Base-by-base conservation (phyloP, 1,284 basidiomycete species). In the Cystobasidium slooffiae region DNA sequence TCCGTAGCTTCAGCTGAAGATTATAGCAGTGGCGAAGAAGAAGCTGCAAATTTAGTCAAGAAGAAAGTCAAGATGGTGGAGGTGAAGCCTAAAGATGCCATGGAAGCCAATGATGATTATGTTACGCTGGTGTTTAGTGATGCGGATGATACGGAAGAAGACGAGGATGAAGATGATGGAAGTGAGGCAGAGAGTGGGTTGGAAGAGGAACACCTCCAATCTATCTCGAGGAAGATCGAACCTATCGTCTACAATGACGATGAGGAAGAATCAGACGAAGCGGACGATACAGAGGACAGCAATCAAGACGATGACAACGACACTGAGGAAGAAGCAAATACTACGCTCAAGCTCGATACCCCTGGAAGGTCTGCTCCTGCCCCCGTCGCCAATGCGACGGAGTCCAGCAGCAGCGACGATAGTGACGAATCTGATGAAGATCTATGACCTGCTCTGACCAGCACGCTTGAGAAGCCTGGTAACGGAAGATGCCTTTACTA, bases 161-260 rank as follows among this genome's bases (percentile, higher is more conserved):
- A 84, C 22, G 88, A 90, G 80, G 87, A 86, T 77, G 83, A 83
- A 72, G 82, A 84, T 75, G 85, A 85, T 73, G 86, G 86, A 75
- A 81, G 84, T 72, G 79, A 81, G 67, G 81, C 81, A 58, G 80
- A 78, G 31, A 83, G 88, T 49, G 86, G 89, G 72, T 87, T 89
- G 53, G 87, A 84, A 63, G 82, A 89, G 77, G 81, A 41, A 9
- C 64, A 81, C 44, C 84, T 85, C 80, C 75, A 39, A 12, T 39
- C 37, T n/a, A 69, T 58, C 8, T 69, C 67, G 5, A 31, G 55
- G 18, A 62, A 37, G 41, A 47, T 59, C 9, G n/a, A 69, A 1
- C 53, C 67, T 52, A n/a, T 53, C 6, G 8, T 9, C 18, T 53
- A 66, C 8, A 20, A 53, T 4, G 68, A 64, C 37, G 79, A 83